Base-by-base conservation (phyloP, 2,329 filamentous ascomycete species). In the Monosporascus ibericus region DNA sequence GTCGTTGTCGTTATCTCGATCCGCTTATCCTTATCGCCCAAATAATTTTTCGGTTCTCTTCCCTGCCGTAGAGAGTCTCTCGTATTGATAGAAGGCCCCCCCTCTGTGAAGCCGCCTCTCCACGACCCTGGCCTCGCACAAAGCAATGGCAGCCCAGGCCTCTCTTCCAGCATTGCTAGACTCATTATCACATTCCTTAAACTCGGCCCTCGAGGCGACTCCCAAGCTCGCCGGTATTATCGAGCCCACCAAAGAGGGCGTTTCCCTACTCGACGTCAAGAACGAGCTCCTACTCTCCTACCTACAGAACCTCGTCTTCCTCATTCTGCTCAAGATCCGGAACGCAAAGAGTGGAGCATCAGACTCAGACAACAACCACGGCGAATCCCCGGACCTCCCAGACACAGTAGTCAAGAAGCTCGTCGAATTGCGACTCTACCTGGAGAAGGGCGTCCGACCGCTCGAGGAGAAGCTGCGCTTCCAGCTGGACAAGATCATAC, bases 211-310 rank as follows among this genome's bases (percentile, higher is more conserved):
- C 46, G 83, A 91, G 53, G 84, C 86, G 6, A 78, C 86, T 0
- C 82, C 86, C 0, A 81, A 81, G 48, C 68, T 84, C 18, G 68
- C 77, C n/a, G 69, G 76, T 15, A 5, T 40, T 20, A 80, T 95
- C 54, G 75, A 87, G 48, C 82, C 88, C n/a, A 86, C 88, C 1
- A 79, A 86, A 58, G 85, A 96, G 63, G 92, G 94, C 65, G 94
- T 99, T 53, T 96, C 94, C 0, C 83, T 99, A 1, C 85, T 99
- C 64, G 91, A 97, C 67, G 85, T 90, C 58, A 99, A 99, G 75
- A 97, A 95, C 72, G 94, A 99, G 68, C 80, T 99, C n/a, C 84
- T 99, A 18, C 84, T 99, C 39, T 92, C 92, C 4, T 99, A 99
- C 71, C 78, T 99, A 0, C 92, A 99, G 65, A 95, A 96, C 64